Conservation (phyloP, 306 rosid species). For the Psophocarpus tetragonolobus region DNA sequence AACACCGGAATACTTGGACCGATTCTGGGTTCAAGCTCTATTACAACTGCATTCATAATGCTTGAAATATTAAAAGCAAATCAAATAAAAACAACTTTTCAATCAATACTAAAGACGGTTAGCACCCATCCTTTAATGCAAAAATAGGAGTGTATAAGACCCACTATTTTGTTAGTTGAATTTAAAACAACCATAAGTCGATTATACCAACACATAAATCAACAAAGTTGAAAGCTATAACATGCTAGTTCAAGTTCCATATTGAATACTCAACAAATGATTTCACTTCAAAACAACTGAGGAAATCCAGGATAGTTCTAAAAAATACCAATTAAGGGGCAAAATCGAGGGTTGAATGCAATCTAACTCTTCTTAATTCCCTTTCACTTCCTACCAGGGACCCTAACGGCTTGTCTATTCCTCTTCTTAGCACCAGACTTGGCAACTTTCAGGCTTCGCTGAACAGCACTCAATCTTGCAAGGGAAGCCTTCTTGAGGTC, state of each 20-base stretch:
- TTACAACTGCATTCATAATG: neutral
- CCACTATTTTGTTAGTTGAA: neutral
- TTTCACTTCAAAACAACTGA: constrained; percentile 6
- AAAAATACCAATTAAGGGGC: neutral
- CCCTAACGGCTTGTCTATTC: constrained; percentile 71
- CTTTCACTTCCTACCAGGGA: constrained; percentile 40
- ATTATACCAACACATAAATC: neutral
- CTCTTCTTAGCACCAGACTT: constrained; percentile 96
- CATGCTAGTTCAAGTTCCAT: constrained; percentile 9
- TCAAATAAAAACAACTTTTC: neutral
- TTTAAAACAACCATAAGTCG: neutral
- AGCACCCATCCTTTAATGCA: neutral
- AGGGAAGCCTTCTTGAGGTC: constrained; percentile 87
- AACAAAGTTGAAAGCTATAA: neutral
- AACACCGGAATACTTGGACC: neutral
- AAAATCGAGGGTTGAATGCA: constrained; percentile 10
- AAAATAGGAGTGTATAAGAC: no score
- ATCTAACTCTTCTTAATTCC: neutral
- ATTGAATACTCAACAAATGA: constrained; percentile 11
- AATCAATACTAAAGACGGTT: neutral
- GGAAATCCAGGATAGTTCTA: constrained; percentile 27
- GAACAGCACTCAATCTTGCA: constrained; percentile 87
- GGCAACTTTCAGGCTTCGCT: constrained; percentile 82
- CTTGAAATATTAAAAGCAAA: neutral
- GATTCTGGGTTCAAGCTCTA: neutral